Base-by-base conservation (phyloP, 441 rosid genomes). In the Erodium texanum region DNA sequence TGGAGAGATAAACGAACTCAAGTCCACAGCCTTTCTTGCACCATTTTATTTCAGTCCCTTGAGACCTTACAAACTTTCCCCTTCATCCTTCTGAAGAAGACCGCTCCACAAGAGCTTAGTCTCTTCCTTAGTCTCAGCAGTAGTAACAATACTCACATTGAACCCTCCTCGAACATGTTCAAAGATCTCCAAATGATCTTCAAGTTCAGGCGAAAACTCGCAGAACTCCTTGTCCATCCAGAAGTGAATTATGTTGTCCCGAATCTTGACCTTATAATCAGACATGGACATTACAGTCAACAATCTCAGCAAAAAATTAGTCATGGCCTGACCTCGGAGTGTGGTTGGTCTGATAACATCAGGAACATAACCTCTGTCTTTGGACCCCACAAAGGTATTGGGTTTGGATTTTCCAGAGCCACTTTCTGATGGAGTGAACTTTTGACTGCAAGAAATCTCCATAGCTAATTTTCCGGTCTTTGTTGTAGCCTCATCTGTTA, bases 81-180 rank as follows among this genome's bases (percentile, higher is more conserved):
- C 43, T 6, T 48, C 54, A 12, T 48, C 54, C 10, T 48, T 48
- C 10, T 48, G 54, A 18, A 48, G 16, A 48, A 48, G 54, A 48
- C 54, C 54, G 15, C 54, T 48, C 54, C 54, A 48, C 18, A 48
- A 48, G 18, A 48, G 54, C 6, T 48, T 48, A 48, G 54, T 48
- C 54, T 48, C 54, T 48, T 48, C 54, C 5, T n/a, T 48, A 14
- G 54, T 48, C 54, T 48, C 1, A n/a, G 18, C n/a, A 0, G 54
- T 48, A 14, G 54, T 48, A n/a, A 12, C 54, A 3, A 48, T 48
- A 48, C 16, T 12, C 14, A 48, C 54, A 48, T 48, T 48, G 54
- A 48, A 48, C 54, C 54, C 54, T 48, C 54, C 54, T 48, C 54
- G 54, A 48, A 48, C 54, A 48, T 48, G n/a, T 48, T 48, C 54